Base-by-base conservation (phyloP, 2,329 filamentous ascomycete species). In the Daldinia eschscholtzii region DNA sequence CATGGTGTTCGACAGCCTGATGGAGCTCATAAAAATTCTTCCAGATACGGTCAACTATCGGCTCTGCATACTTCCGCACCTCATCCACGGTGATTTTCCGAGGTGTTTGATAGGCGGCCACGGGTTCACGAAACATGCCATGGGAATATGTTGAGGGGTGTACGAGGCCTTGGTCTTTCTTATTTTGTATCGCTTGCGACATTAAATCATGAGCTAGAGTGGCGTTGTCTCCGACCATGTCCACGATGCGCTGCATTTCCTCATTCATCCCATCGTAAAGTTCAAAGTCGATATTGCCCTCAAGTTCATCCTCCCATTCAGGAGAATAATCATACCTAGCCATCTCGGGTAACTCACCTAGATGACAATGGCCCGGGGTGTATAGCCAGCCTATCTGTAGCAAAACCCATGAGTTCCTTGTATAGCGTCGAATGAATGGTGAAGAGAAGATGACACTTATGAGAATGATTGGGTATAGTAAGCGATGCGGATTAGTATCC, bases 211-310 rank as follows among this genome's bases (percentile, higher is more conserved):
- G 15, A 33, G 26, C 46, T 5, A 52, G 26, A 52, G 46, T 52
- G 28, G 46, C 15, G 46, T 52, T 52, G 4, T 52, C 46, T 2
- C 46, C 46, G 12, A 12, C 26, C 46, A 52, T 52, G 26, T 33
- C 13, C 46, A 33, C 46, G 15, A 52, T 52, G 4, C 28, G 46
- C 15, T 52, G 13, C 46, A 52, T 52, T 33, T 52, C 46, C 2
- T 52, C 26, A 12, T 52, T 52, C 46, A 52, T 52, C 6, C 46
- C 46, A 4, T 52, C 46, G 26, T 52, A 52, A 52, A 52, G 46
- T 7, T 52, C 46, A 18, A 18, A 52, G 26, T 52, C 46, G 46
- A 52, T 6, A 3, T 52, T 30, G 2, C 46, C 46, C 26, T 52
- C 46, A 2, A 52, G 46, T 26, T 52, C 46, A 3, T 52, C 3